phyloP scores from a whole-genome alignment of 805 yeast genomes.

The Ogataea naganishii region DNA sequence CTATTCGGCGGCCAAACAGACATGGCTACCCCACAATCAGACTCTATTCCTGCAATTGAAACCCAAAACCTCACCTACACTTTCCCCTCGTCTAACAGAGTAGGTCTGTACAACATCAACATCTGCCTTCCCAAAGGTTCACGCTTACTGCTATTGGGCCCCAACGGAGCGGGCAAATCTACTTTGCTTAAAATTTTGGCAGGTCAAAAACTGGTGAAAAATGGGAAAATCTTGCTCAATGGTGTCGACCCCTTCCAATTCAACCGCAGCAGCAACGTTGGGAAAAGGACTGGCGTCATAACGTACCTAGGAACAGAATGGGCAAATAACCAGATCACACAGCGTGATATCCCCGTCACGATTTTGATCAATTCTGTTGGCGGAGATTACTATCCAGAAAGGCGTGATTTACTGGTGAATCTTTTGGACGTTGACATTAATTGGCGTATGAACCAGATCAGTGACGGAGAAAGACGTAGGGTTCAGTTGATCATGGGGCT shows the following conservation, averaged over 20 bases:
- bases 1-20: no score
- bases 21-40: no score
- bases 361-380: conserved; percentile 77
- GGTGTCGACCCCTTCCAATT: conserved; percentile 76
- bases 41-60: conserved; percentile 55
- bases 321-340: conserved; percentile 87
- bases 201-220: conserved; percentile 78
- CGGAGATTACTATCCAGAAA: conserved; percentile 56
- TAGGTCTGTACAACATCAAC: conserved; percentile 61
- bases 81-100: conserved; percentile 46
- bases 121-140: conserved; percentile 61
- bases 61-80: conserved; percentile 60
- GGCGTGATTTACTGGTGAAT: conserved; percentile 69
- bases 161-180: conserved; percentile 97
- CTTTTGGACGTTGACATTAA: conserved; percentile 76
- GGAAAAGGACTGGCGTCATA: conserved; percentile 14
- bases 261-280: conserved; percentile 15
- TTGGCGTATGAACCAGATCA: conserved; percentile 89
- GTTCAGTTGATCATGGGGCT: conserved; percentile 94
- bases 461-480: conserved; percentile 93
- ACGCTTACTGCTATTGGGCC: conserved; percentile 76
- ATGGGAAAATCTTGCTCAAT: conserved; percentile 63
- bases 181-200: conserved; percentile 79
- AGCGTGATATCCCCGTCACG: conserved; percentile 84
- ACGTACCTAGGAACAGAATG: conserved; percentile 96